Percentiles rank a stretch among this genome's conserved stretches.
phyloP scores from a whole-genome alignment of 495 filamentous ascomycete genomes.

The Xylaria acuta region DNA sequence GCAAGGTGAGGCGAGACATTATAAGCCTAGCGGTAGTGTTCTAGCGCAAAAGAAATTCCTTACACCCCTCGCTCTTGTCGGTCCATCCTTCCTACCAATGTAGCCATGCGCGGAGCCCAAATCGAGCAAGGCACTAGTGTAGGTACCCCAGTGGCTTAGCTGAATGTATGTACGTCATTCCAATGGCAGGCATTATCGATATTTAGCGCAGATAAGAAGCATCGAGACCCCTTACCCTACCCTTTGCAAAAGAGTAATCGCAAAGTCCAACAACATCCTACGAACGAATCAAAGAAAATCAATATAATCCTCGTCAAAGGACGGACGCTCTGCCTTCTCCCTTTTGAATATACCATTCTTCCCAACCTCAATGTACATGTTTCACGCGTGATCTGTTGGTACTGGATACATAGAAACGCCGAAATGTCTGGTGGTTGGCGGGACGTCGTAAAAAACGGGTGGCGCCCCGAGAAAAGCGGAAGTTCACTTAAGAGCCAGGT shows the following conservation, averaged over 20 bases:
- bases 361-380: neutral
- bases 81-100: no score
- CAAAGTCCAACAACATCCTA: neutral
- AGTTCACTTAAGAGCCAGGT: conserved; percentile 47
- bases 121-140: neutral
- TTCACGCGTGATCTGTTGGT: neutral
- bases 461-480: conserved; percentile 52
- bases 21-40: no score
- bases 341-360: neutral
- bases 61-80: no score
- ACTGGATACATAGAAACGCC: neutral
- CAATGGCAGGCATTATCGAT: conserved; percentile 6
- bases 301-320: neutral
- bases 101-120: no score
- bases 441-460: conserved; percentile 51
- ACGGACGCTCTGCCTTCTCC: neutral
- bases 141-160: conserved; percentile 6
- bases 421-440: conserved; percentile 38
- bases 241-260: neutral
- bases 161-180: conserved; percentile 20
- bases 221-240: neutral
- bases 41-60: no score
- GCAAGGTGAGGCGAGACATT: no score
- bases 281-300: neutral
- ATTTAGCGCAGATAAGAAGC: conserved; percentile 8